phyloP scores from a whole-genome alignment of 495 filamentous ascomycete genomes.

The Patellaria atrata region DNA sequence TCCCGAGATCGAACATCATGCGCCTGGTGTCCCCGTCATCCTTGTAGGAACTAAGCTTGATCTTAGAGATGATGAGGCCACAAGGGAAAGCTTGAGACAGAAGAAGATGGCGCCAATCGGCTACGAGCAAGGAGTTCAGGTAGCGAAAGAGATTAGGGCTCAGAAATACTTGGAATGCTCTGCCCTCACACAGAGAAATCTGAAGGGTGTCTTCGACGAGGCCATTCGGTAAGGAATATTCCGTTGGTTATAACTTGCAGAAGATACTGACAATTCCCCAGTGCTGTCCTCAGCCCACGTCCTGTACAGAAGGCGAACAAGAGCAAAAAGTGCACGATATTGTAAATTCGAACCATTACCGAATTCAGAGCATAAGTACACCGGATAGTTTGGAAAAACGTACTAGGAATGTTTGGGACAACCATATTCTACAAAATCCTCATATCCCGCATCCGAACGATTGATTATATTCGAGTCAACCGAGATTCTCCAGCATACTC shows the following conservation, averaged over 20 bases:
- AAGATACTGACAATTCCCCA: slow-evolving; percentile 24
- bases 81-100: slow-evolving; percentile 57
- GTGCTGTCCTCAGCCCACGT: slow-evolving; percentile 71
- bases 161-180: slow-evolving; percentile 96
- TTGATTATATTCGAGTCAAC: no score
- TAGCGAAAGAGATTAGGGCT: slow-evolving; percentile 83
- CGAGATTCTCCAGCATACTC: no score
- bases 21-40: slow-evolving; percentile 89
- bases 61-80: slow-evolving; percentile 78
- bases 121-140: slow-evolving; percentile 72
- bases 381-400: no score
- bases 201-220: slow-evolving; percentile 97
- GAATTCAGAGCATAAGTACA: no score
- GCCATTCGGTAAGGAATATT: slow-evolving; percentile 61
- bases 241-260: neutral
- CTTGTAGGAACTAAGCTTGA: slow-evolving; percentile 96
- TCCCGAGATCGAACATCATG: slow-evolving; percentile 93
- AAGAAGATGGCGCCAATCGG: slow-evolving; percentile 86
- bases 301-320: slow-evolving; percentile 48
- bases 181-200: slow-evolving; percentile 85
- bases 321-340: slow-evolving; percentile 57
- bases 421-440: no score
- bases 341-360: no score
- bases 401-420: no score
- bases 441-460: no score